Conservation (phyloP, 2,329 filamentous ascomycete species). For the Pseudogymnoascus sp. region DNA sequence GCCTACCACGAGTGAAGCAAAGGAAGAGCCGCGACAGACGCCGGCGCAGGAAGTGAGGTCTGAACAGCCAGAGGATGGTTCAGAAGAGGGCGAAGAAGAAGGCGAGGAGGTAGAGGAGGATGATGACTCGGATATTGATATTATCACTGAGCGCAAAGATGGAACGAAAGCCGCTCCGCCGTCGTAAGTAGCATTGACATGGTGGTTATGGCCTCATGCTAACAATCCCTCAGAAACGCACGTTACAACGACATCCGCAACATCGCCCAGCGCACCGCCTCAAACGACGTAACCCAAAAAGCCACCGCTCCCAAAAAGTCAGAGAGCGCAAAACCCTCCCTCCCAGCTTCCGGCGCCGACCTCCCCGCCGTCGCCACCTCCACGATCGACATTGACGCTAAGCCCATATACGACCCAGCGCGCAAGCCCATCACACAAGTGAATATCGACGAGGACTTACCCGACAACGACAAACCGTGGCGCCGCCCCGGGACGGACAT, state of each 20-base stretch:
- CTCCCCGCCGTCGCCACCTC: slow-evolving; percentile 66
- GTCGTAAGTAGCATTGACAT: slow-evolving; percentile 39
- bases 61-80: slow-evolving; percentile 30
- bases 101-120: slow-evolving; percentile 57
- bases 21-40: slow-evolving; percentile 22
- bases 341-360: slow-evolving; percentile 41
- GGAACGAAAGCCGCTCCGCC: slow-evolving; percentile 54
- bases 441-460: slow-evolving; percentile 55
- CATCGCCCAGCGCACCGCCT: slow-evolving; percentile 54
- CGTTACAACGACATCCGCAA: slow-evolving; percentile 61
- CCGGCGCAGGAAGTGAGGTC: slow-evolving; percentile 25
- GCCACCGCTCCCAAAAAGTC: slow-evolving; percentile 42
- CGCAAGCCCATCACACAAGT: slow-evolving; percentile 77
- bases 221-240: slow-evolving; percentile 43
- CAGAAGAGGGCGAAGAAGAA: slow-evolving; percentile 28
- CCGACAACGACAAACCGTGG: slow-evolving; percentile 87
- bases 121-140: slow-evolving; percentile 62
- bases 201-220: slow-evolving; percentile 17
- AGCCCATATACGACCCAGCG: slow-evolving; percentile 69
- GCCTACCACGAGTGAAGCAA: slow-evolving; percentile 17
- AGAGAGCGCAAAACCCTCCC: slow-evolving; percentile 28
- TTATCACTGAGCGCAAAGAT: slow-evolving; percentile 62
- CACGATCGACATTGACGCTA: slow-evolving; percentile 75
- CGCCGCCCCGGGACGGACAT: slow-evolving; percentile 88
- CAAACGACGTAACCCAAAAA: slow-evolving; percentile 46